Evolutionary conservation across 139 green algal species (phyloP).

Genomic region (Astrephomene gubernaculifera): DNA sequence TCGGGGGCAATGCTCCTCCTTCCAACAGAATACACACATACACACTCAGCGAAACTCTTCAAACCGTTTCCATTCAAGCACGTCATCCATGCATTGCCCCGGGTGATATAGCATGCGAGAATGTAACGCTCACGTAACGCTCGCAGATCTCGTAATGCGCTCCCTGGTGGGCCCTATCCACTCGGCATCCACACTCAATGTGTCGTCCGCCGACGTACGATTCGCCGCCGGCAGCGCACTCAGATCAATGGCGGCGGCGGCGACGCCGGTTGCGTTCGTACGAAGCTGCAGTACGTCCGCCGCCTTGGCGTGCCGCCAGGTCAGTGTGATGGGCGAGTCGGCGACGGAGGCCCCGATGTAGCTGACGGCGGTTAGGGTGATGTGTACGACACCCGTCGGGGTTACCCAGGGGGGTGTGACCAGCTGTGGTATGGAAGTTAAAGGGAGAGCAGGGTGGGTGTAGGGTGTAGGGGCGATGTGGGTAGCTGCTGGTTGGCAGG

Average conservation of each 20-base stretch:
- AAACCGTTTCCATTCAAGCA: no score
- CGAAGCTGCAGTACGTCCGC: conserved; percentile 15
- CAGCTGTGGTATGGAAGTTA: no score
- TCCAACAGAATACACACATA: background rate
- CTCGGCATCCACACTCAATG: conserved; percentile 27
- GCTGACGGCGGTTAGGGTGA: background rate
- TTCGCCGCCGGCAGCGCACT: conserved; percentile 32
- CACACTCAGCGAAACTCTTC: background rate
- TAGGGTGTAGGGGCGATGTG: no score
- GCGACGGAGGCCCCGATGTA: conserved; percentile 48
- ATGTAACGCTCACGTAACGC: conserved; percentile 40
- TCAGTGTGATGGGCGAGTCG: conserved; percentile 17
- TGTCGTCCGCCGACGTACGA: conserved; percentile 27
- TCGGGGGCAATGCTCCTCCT: background rate
- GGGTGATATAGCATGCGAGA: background rate
- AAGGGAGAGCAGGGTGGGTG: no score
- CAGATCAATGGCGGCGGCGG: conserved; percentile 35
- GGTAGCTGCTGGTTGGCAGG: no score
- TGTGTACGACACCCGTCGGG: background rate
- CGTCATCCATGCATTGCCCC: background rate
- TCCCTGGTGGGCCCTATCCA: conserved; percentile 66
- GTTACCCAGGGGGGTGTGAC: background rate
- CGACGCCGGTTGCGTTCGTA: conserved; percentile 30
- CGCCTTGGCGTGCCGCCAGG: conserved; percentile 36
- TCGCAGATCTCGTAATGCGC: conserved; percentile 22